Percentiles rank a stretch among this genome's conserved stretches.
These are phyloP conservation scores for Apiotrichum gracile DNA, from an alignment of 1,284 basidiomycete genomes.

Conservation along the genomic window DNA sequence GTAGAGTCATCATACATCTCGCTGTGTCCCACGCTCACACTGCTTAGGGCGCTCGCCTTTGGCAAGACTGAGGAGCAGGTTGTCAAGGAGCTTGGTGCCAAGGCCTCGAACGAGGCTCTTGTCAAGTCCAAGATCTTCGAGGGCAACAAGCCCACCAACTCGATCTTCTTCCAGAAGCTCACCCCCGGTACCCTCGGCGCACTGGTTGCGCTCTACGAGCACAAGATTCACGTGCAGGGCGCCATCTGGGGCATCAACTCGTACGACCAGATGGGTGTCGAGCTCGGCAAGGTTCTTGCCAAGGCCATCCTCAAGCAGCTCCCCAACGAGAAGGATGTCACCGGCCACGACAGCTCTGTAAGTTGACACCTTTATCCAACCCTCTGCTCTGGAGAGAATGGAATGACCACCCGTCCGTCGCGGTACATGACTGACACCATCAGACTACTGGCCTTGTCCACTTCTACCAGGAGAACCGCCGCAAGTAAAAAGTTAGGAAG, in stretches of 20 bases:
- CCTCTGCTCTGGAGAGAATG: no score
- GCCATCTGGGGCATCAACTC: constrained; percentile 98
- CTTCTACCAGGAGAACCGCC: constrained; percentile 83
- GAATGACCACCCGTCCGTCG: no score
- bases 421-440: no score
- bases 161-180: constrained; percentile 87
- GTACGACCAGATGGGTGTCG: constrained; percentile 73
- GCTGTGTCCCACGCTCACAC: constrained; percentile 1
- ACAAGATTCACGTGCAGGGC: constrained; percentile 98
- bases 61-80: constrained; percentile 94
- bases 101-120: constrained; percentile 67
- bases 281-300: constrained; percentile 88
- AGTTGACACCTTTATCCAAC: no score
- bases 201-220: constrained; percentile 58
- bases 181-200: constrained; percentile 80
- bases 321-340: constrained; percentile 71
- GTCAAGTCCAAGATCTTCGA: constrained; percentile 98
- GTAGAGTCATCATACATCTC: neutral
- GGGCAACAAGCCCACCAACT: constrained; percentile 95
- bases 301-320: constrained; percentile 92
- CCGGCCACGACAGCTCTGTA: constrained; percentile 86
- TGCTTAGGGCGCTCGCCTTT: constrained; percentile 73
- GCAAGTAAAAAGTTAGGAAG: constrained; percentile 42
- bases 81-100: constrained; percentile 66
- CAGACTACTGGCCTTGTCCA: constrained; percentile 90